Base-by-base conservation (phyloP, 2,329 filamentous ascomycete species). In the Aureobasidium melanogenum region DNA sequence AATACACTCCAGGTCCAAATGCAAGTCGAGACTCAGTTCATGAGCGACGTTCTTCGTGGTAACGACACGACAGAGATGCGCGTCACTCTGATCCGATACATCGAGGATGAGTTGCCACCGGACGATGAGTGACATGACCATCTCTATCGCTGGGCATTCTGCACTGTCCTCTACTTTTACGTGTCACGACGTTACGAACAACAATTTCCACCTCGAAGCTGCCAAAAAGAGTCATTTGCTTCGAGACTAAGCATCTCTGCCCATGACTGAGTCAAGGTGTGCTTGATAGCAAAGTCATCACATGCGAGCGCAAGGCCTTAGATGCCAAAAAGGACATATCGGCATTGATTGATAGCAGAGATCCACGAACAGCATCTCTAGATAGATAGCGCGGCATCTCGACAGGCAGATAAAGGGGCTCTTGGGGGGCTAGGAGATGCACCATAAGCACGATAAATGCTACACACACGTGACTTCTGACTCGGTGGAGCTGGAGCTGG, bases 41-140 rank as follows among this genome's bases (percentile, higher is more conserved):
- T 96, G 70, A 97, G 90, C 73, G 94, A 99, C 73, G 83, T 96
- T 34, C 79, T 99, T 63, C 85, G 91, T 61, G 94, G 94, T 3
- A 93, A 97, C 70, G 94, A 99, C 72, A 93, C 89, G 19, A 99
- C 94, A 0, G 94, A 99, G 79, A 97, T 99, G 89, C 84, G 93
- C 70, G 88, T 99, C 70, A 90, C 90, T 30, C 77, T 99, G 69
- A 84, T 97, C 69, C 84, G 93, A 68, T 97, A 96, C 72, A 96
- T 99, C 68, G 94, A 99, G 71, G 94, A 99, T 72, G 94, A 99
- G 76, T 85, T 99, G 78, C 94, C 94, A 24, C 91, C 90, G 9
- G 94, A 97, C 73, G 94, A 99, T 71, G 94, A 99, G 71, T 97
- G 80, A 38, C n/a, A 15, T 6, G 41, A 32, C 30, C 12, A n/a